A percentile compares a stretch with the other conserved stretches of the same genome.
phyloP scores from a whole-genome alignment of 192 early-diverging fungal genomes.

The Podila horticola region DNA sequence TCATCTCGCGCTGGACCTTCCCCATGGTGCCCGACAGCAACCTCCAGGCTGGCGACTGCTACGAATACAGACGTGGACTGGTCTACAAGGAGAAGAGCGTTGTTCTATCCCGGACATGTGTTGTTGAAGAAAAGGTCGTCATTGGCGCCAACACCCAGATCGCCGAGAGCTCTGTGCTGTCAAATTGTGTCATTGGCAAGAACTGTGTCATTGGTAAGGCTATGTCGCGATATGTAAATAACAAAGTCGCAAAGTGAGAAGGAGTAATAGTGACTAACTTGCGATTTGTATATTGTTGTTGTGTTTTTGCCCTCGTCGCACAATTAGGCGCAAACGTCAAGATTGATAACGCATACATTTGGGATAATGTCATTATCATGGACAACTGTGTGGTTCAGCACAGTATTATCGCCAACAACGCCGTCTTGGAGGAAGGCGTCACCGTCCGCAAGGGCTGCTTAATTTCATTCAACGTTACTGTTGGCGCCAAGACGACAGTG shows the following conservation, averaged over 20 bases:
- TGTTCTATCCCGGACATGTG: conserved; percentile 75
- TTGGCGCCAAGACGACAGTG: conserved; percentile 81
- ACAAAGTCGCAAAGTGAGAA: too few relatives aligned
- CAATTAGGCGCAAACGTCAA: conserved; percentile 72
- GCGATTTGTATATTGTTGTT: too few relatives aligned
- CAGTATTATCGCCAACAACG: conserved; percentile 83
- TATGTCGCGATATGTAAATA: too few relatives aligned
- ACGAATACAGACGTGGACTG: conserved; percentile 79
- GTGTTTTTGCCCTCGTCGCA: neutral
- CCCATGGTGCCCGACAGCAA: conserved; percentile 94
- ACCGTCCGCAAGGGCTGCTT: conserved; percentile 80
- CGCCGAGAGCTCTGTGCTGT: conserved; percentile 75
- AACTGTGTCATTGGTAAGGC: conserved; percentile 74
- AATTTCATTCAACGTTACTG: conserved; percentile 65
- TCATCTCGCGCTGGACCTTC: conserved; percentile 93
- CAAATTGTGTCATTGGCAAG: conserved; percentile 86
- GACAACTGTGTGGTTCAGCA: conserved; percentile 72
- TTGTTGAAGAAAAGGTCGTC: conserved; percentile 81
- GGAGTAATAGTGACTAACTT: neutral
- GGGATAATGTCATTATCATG: conserved; percentile 79
- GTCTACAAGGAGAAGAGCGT: conserved; percentile 88
- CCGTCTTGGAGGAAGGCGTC: conserved; percentile 71
- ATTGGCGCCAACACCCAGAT: conserved; percentile 83
- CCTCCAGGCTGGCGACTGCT: conserved; percentile 71
- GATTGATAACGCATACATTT: conserved; percentile 88